Base-by-base conservation (phyloP, 1,139 yeast species). In the Candida anutae region DNA sequence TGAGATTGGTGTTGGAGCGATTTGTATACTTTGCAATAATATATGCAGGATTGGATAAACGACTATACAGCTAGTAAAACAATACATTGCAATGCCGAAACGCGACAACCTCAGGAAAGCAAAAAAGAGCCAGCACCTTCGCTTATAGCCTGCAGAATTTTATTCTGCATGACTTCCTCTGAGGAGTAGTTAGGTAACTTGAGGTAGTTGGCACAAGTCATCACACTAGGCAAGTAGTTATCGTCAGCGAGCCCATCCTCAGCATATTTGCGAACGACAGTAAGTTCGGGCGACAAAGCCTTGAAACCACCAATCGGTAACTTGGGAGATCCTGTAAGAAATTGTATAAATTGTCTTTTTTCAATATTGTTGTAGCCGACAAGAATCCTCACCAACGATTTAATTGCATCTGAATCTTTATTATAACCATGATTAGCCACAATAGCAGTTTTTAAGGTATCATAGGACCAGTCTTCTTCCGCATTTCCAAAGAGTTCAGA, bases 181-280 rank as follows among this genome's bases (percentile, higher is more conserved):
- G 72, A 60, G 2, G 85, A 69, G 48, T 90, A 90, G 36, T 80
- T 74, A 2, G 98, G 98, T 16, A 90, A 58, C 52, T 90, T 90
- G 39, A 90, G 66, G 48, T 90, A 90, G 50, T 90, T 90, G 5
- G 94, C 97, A 61, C 98, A 90, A 0, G 98, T 90, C 98, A 90
- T 90, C 3, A 90, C 98, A 56, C 95, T 85, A 2, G 98, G 98
- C 34, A 90, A 62, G 45, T 81, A 87, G 38, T 79, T 88, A 51
- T 90, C 95, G n/a, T 85, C 73, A 13, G 60, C 54, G 27, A 71
- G 49, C 1, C 73, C 75, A 32, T 67, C 76, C 35, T 88, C 95
- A 6, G 81, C 71, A 30, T 70, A 77, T 44, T 85, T 85, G 39
- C 87, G 61, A 2, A 90, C 98, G 24, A 90, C 90, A 0, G 97